Base-by-base conservation (phyloP, 1,284 basidiomycete species). In the Butyriboletus pseudospeciosus region DNA sequence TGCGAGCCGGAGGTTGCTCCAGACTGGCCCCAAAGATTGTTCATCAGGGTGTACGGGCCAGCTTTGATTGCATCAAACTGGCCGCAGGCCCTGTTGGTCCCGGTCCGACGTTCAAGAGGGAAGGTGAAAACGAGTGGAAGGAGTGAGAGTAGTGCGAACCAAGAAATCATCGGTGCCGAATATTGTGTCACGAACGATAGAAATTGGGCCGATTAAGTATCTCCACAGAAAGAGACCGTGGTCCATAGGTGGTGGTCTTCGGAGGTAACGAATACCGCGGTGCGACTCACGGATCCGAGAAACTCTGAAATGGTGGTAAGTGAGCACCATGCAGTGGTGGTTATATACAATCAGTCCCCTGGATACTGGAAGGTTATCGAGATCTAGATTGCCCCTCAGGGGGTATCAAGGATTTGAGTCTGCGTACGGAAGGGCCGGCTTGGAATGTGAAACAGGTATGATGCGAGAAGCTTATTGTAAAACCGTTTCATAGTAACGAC, bases 1-100 rank as follows among this genome's bases (percentile, higher is more conserved):
- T 81, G 78, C n/a, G 72, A 75, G 40, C 83, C 83, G 6, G 78
- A 77, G 5, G 70, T 68, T 8, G 80, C 78, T 47, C 71, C 70
- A 28, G 63, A 61, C 50, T 64, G 58, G 26, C 81, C 81, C 84
- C 83, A 85, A 49, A 75, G 79, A 62, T 85, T 71, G 37, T 77
- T 74, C 40, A 74, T 63, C 28, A 86, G 62, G 4, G 74, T 70
- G 69, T 85, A 86, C 10, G 65, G 58, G 25, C 76, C 75, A 7
- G 74, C 75, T 14, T 67, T 60, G 54, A 79, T 72, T 20, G 68
- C 63, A 52, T 82, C 81, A 75, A 74, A 85, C 69, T 82, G 75
- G n/a, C 78, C 80, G 53, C 75, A 76, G 55, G 10, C 9, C 3
- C 6, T 28, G 20, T 20, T 20, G 20, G 28, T 28, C 28, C 7